Conservation (phyloP, 2,329 filamentous ascomycete species). For the Emergomyces africanus region DNA sequence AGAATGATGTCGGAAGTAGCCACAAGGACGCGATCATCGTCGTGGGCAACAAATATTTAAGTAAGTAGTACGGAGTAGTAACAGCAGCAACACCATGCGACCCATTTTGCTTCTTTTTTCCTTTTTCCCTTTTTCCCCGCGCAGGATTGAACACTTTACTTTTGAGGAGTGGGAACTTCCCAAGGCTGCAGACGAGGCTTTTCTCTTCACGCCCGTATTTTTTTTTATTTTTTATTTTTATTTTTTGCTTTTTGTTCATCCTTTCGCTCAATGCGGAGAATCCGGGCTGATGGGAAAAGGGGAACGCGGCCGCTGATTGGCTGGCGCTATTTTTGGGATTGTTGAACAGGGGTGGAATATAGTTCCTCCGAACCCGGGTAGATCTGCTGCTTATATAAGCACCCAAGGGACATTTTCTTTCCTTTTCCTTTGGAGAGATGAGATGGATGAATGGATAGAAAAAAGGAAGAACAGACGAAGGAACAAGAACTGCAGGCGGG, state of each 20-base stretch:
- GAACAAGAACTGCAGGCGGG: background rate
- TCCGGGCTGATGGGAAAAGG: background rate
- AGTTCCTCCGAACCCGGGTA: background rate
- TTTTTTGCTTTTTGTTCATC: no score
- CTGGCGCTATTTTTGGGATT: background rate
- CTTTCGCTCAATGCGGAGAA: background rate
- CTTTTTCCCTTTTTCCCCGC: background rate
- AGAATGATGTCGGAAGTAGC: background rate
- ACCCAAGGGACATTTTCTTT: no score
- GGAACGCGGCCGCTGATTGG: constrained; percentile 1
- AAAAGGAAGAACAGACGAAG: constrained; percentile 3
- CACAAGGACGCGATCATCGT: constrained; percentile 1
- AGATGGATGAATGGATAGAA: constrained; percentile 4
- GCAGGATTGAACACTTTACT: background rate
- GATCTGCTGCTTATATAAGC: background rate
- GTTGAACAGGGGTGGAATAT: background rate
- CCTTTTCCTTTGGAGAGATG: no score
- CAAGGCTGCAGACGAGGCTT: background rate
- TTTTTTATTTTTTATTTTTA: no score
- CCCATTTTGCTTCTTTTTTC: no score
- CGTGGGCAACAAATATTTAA: no score
- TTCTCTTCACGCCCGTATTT: background rate
- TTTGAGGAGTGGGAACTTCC: background rate
- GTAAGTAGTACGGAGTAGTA: no score
- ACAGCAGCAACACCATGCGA: background rate